Evolutionary conservation across 257 asterid genomes (phyloP), one percentile per base, ranked within the genome.

Genomic region (Henckelia pumila): DNA sequence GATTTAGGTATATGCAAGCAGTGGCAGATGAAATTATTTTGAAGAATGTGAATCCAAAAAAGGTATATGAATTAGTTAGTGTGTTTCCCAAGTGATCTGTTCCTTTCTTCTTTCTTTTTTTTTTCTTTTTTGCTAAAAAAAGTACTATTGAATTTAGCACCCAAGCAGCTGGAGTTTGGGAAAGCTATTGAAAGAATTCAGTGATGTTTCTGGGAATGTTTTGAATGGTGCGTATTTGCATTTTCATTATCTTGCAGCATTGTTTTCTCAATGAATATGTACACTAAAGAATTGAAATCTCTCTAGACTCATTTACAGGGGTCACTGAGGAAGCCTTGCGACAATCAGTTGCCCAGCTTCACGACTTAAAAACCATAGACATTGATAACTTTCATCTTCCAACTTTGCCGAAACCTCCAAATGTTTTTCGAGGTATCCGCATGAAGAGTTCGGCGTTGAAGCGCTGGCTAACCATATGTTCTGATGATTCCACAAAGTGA

Each of bases 1-100:
- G 67, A 47, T 76, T 59, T 68, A 93, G 99, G 86, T 91, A 88
- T 87, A 94, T 94, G 92, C 99, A 94, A 84, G 99, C 96, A 62
- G 96, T 88, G 75, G 89, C 83, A 50, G 88, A 89, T 81, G 99
- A 94, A 75, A 82, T 94, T 63, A 72, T 94, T 72, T 79, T 84
- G 69, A 85, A 78, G 71, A 81, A 79, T 73, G 92, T 81, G 47
- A 80, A 91, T 85, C 95, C 96, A 9, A 68, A 81, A 47, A 90
- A 87, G 95, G 97, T 90, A 59, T 9, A 9, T 35, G 44, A 35
- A 35, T 35, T 35, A 9, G 44, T 35, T 35, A 1, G 4, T 35
- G 44, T 2, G 44, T 9, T 35, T 28, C 14, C 44, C 14, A 35
- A 35, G 44, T 35, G 44, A 9, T 9, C 11, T 35, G 4, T 40